Conservation (phyloP, 73 alveolate genomes). For the Paraurostyla sp. region DNA sequence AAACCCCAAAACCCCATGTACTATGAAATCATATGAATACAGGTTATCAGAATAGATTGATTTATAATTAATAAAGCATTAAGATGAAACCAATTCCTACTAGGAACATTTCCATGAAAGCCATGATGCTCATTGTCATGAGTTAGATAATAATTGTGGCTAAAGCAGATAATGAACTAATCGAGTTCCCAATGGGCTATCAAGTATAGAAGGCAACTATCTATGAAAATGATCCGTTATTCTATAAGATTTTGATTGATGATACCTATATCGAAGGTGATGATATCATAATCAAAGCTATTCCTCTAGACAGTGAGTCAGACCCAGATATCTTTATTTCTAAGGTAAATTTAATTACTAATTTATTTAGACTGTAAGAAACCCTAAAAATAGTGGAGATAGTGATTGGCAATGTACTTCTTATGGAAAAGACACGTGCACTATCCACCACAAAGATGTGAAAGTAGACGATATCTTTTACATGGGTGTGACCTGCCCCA, state of each 20-base stretch:
- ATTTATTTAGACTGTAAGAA: background rate
- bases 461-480: conserved; percentile 4
- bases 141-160: no score
- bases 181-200: background rate
- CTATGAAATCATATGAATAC: no score
- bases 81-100: no score
- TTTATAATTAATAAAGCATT: no score
- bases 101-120: no score
- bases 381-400: background rate
- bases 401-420: conserved; percentile 43
- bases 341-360: background rate
- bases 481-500: conserved; percentile 12
- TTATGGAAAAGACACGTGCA: conserved; percentile 49
- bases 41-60: no score
- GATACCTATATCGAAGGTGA: background rate
- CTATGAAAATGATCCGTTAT: background rate
- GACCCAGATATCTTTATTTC: conserved; percentile 53
- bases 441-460: conserved; percentile 12
- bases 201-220: background rate
- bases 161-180: no score
- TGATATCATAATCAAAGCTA: conserved; percentile 11
- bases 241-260: background rate
- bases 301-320: background rate
- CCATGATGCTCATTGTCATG: no score
- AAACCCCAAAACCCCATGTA: no score